These are phyloP conservation scores for Tolypocladium sp. DNA, from an alignment of 2,329 filamentous ascomycete genomes.

Conservation along the genomic window DNA sequence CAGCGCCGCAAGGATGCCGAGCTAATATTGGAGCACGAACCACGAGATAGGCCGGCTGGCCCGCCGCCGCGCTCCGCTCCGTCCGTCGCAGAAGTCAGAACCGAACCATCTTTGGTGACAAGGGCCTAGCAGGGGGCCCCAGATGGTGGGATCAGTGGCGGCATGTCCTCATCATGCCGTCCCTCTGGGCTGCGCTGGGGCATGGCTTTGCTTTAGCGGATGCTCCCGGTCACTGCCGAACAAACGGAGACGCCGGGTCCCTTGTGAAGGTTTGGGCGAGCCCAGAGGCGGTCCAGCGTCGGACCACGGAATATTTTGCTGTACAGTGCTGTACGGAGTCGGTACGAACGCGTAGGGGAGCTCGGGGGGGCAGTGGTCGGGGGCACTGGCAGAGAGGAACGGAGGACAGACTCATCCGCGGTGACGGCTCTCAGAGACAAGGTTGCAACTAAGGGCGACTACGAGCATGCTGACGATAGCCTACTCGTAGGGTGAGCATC, in stretches of 20 bases:
- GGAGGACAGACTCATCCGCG: not conserved
- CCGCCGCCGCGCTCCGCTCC: not conserved
- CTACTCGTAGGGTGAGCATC: not conserved
- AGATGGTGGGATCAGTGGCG: not conserved
- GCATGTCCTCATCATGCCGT: not conserved
- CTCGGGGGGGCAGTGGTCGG: no score
- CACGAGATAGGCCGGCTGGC: not conserved
- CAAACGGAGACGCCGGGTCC: not conserved
- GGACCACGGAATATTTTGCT: not conserved
- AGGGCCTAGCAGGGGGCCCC: not conserved
- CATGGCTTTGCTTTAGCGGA: not conserved
- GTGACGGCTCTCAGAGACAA: not conserved
- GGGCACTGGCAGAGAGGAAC: not conserved
- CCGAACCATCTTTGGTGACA: not conserved
- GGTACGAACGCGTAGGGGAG: not conserved
- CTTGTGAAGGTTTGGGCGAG: not conserved
- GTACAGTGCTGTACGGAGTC: not conserved
- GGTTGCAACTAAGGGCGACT: not conserved
- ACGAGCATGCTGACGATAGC: not conserved
- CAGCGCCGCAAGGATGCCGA: not conserved
- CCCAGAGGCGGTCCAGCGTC: not conserved
- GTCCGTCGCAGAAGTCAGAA: not conserved
- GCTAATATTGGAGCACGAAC: not conserved
- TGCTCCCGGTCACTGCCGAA: not conserved
- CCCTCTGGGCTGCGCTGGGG: not conserved